phyloP scores from a whole-genome alignment of 129 eudicot species.

The Flaveria sonorensis region DNA sequence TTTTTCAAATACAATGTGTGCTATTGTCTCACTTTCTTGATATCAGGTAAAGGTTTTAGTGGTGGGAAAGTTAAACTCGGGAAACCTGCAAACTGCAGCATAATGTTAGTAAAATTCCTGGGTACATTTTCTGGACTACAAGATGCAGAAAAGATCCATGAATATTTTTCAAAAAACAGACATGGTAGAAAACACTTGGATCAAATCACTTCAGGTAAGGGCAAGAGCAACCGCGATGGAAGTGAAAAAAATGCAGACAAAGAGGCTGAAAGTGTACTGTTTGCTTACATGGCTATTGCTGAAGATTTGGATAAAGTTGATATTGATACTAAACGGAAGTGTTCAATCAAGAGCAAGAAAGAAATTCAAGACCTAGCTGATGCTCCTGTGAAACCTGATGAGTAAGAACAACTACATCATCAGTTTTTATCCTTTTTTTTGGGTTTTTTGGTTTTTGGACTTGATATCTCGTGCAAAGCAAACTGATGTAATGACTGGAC shows the following conservation, averaged over 20 bases:
- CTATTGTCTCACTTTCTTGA: not conserved
- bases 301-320: slow-evolving; percentile 77
- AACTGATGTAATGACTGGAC: not conserved
- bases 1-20: not conserved
- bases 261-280: slow-evolving; percentile 42
- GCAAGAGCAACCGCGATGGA: slow-evolving; percentile 19
- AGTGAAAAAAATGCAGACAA: slow-evolving; percentile 34
- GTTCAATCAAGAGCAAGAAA: slow-evolving; percentile 63
- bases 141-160: slow-evolving; percentile 61
- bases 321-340: slow-evolving; percentile 51
- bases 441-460: not conserved
- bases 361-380: slow-evolving; percentile 63
- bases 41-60: slow-evolving; percentile 52
- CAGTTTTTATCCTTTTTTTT: not conserved
- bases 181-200: slow-evolving; percentile 57
- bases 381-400: slow-evolving; percentile 53
- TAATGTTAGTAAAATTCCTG: slow-evolving; percentile 57
- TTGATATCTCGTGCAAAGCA: slow-evolving; percentile 10
- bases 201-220: slow-evolving; percentile 29
- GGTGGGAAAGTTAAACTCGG: slow-evolving; percentile 58
- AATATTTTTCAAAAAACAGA: slow-evolving; percentile 53
- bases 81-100: slow-evolving; percentile 42
- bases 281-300: slow-evolving; percentile 70
- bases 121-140: slow-evolving; percentile 67
- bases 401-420: slow-evolving; percentile 16